Percentiles rank a stretch among this genome's conserved stretches.
phyloP scores from a whole-genome alignment of 495 filamentous ascomycete genomes.

The Penicillium egyptiacum region DNA sequence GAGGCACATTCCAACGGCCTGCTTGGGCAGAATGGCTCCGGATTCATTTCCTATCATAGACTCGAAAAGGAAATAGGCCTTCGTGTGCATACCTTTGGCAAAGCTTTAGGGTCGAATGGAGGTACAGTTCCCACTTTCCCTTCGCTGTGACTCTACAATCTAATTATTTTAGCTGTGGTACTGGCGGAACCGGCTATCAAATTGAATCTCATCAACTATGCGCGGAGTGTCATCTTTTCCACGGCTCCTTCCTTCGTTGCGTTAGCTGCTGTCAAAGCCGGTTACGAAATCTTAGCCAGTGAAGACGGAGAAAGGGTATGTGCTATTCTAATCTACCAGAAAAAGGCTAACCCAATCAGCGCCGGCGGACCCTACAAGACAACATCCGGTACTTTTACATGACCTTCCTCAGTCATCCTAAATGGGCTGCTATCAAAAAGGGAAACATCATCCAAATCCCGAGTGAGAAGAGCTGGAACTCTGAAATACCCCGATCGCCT shows the following conservation, averaged over 20 bases:
- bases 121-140: conserved; percentile 37
- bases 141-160: too few relatives aligned
- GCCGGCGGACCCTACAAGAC: not conserved
- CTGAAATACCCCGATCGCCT: not conserved
- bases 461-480: not conserved
- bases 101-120: conserved; percentile 61
- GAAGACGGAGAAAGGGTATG: not conserved
- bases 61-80: conserved; percentile 45
- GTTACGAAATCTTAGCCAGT: conserved; percentile 30
- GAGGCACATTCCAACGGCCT: conserved; percentile 68
- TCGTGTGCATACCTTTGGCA: conserved; percentile 66
- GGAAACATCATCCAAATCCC: not conserved
- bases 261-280: conserved; percentile 33
- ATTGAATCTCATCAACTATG: conserved; percentile 32
- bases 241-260: conserved; percentile 36
- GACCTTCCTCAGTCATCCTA: not conserved
- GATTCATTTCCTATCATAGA: conserved; percentile 57
- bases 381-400: not conserved
- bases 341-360: not conserved
- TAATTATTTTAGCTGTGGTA: conserved; percentile 29
- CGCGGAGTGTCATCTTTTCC: conserved; percentile 35
- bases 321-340: not conserved
- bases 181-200: conserved; percentile 16
- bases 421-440: not conserved
- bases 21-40: conserved; percentile 55